Base-by-base conservation (phyloP, 768 basidiomycete genomes). In the Tricholoma saponaceum region DNA sequence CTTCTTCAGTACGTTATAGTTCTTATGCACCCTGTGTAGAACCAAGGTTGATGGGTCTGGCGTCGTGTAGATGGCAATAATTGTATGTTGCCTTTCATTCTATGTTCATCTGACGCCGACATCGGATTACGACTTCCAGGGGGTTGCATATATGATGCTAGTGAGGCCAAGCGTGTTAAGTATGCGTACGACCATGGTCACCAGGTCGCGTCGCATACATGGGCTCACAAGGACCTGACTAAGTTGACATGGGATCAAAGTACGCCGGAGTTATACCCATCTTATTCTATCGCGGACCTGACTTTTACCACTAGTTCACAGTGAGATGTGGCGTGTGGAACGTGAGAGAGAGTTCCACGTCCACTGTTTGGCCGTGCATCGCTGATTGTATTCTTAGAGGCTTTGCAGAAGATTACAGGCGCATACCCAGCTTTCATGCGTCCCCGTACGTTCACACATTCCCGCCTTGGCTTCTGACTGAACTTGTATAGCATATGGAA, bases 341-440 rank as follows among this genome's bases (percentile, higher is more conserved):
- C 69, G 78, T 78, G 61, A 62, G 76, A 57, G 16, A 26, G 25
- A 44, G 6, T 32, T 32, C 30, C 8, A 26, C 9, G 7, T 32
- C 30, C 8, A 26, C 9, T 25, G 25, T 5, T 23, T 53, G 6
- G 33, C 12, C 22, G 20, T 7, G 30, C 39, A 8, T 25, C 35
- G 1, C 54, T 58, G 12, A 37, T 56, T 26, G 39, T 22, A 30
- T 47, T 51, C n/a, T 9, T 55, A 78, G 76, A 72, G 69, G 78
- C 78, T 23, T 60, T 79, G 7, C 63, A 70, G 39, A 74, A 71
- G 58, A 79, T 80, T 41, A 57, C 72, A 18, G 78, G 79, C 32
- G 74, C 74, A 56, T 61, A 62, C 1, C 79, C 79, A 6, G 79
- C 78, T 23, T 76, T 80, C 57, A 76, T 79, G 76, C 74, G 79